Percentiles rank a stretch among this genome's conserved stretches.
Conservation (phyloP, 1,284 basidiomycete genomes). For the Takashimella koratensis region DNA sequence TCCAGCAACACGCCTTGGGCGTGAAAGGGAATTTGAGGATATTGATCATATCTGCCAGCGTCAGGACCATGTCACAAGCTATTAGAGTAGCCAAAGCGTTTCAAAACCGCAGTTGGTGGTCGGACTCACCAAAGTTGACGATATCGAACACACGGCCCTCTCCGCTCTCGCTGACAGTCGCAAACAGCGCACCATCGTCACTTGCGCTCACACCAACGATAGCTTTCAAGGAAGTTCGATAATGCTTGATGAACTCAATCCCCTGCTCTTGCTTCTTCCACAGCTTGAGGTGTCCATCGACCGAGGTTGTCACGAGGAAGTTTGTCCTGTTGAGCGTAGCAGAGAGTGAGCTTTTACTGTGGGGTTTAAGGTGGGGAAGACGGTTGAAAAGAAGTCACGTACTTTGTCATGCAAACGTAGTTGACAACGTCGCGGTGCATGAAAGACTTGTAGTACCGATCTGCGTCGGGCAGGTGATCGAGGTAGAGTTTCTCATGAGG, state of each 20-base stretch:
- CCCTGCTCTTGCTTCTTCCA: constrained; percentile 97
- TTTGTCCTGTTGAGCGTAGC: constrained; percentile 75
- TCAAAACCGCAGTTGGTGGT: neutral
- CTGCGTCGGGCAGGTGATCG: constrained; percentile 83
- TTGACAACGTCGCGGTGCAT: constrained; percentile 96
- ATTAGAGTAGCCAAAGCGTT: neutral
- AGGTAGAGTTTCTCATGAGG: constrained; percentile 80
- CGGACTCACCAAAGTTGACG: constrained; percentile 78
- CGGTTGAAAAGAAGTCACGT: constrained; percentile 25
- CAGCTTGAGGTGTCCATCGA: constrained; percentile 93
- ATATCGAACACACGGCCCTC: constrained; percentile 95
- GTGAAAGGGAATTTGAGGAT: constrained; percentile 84
- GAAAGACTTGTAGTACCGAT: constrained; percentile 95
- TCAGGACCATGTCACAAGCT: constrained; percentile 1
- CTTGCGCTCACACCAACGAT: constrained; percentile 80
- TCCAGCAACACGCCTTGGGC: constrained; percentile 88
- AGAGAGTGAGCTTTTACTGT: neutral
- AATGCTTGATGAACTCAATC: constrained; percentile 91
- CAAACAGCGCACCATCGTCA: constrained; percentile 87
- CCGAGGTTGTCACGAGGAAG: constrained; percentile 88
- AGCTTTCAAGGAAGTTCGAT: constrained; percentile 81
- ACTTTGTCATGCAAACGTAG: constrained; percentile 81
- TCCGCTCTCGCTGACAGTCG: constrained; percentile 79
- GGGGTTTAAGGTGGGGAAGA: neutral
- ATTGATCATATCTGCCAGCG: constrained; percentile 87